phyloP scores from a whole-genome alignment of 2,329 filamentous ascomycete species.

The Colletotrichum abscissum region DNA sequence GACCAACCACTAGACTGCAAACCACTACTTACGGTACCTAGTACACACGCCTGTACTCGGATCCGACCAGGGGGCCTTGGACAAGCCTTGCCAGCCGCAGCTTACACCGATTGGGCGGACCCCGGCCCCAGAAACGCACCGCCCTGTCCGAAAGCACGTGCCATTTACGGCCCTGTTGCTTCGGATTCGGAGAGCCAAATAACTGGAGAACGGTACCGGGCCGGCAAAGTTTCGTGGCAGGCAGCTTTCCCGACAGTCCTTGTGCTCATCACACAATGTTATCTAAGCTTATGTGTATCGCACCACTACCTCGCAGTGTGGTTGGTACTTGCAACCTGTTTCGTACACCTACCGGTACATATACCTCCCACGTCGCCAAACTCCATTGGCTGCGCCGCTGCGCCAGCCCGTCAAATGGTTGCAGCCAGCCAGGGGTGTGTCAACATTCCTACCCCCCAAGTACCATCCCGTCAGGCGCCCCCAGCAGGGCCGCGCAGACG shows the following conservation, averaged over 20 bases:
- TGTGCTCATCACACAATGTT: not conserved
- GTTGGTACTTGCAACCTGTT: not conserved
- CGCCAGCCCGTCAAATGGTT: not conserved
- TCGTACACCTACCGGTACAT: not conserved
- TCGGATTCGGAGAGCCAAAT: not conserved
- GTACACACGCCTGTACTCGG: no score
- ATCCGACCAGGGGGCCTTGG: not conserved
- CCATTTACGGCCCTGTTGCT: fast-evolving
- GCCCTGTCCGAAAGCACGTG: not conserved
- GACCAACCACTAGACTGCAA: not conserved
- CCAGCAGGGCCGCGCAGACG: no score
- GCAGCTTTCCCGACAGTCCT: not conserved
- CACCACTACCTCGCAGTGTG: not conserved
- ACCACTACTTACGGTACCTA: not conserved
- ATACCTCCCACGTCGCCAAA: not conserved
- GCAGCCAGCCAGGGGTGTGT: not conserved
- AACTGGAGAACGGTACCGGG: not conserved
- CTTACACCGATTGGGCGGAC: not conserved
- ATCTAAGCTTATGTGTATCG: not conserved
- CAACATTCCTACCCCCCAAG: not conserved
- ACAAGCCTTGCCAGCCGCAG: not conserved
- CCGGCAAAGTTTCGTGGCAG: not conserved
- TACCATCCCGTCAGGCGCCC: no score
- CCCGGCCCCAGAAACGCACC: no score
- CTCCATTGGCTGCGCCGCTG: not conserved